Evolutionary conservation across 345 rosid species (phyloP), one percentile per base, ranked within the genome.

Genomic region (Heritiera fomes): DNA sequence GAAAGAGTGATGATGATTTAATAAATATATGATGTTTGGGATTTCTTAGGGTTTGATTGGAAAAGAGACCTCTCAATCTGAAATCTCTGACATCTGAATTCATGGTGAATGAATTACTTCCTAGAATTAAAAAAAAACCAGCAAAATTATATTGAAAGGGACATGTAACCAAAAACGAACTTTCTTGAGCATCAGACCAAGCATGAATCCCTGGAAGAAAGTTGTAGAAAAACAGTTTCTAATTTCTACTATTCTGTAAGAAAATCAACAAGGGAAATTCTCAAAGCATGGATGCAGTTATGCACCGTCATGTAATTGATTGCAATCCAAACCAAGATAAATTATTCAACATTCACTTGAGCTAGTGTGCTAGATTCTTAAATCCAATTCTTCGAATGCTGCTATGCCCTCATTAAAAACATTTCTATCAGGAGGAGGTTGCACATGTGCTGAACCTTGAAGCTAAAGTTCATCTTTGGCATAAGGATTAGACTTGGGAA

Each of bases 381-480:
- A 43, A 6, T 50, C 28, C 77, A 65, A 49, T 79, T 56, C 14
- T 30, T 28, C n/a, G 45, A 34, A 7, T 28, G 15, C 32, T 4
- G 47, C 0, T 34, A 9, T 15, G 30, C 45, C 43, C 17, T 8
- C 30, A 60, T 52, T 56, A n/a, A 8, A 78, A 45, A 8, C 28
- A 47, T 41, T 76, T 45, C 23, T 15, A 58, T 76, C 77, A 34
- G 38, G 38, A 66, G 80, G 77, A 59, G 81, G 61, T n/a, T 67
- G 88, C 90, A 82, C 87, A 77, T 7, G 4, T 53, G 84, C 76
- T 73, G 60, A 63, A 1, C 10, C 23, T 23, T 23, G 28, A 23
- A 23, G 28, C 28, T 23, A 23, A 23, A 23, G 28, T 23, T 23
- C 28, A 23, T 23, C 28, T 23, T 23, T 23, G 28, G 28, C 28